phyloP scores from a whole-genome alignment of 345 rosid genomes.

The Eutrema heterophyllum region DNA sequence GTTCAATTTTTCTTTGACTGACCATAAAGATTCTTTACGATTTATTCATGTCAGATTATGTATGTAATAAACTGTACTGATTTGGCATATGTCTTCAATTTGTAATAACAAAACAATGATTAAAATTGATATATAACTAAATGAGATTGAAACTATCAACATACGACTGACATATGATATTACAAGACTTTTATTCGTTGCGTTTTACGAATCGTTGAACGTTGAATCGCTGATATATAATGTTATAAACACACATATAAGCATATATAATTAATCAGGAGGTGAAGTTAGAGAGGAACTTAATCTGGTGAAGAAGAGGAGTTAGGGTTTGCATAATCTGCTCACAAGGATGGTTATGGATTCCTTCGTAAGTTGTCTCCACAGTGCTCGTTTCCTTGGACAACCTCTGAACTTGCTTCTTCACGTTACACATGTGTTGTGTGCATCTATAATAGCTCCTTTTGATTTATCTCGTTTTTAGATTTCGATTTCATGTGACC shows the following conservation, averaged over 20 bases:
- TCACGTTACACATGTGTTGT: conserved; percentile 73
- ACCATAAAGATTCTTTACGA: no score
- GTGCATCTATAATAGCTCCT: conserved; percentile 84
- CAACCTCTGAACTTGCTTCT: conserved; percentile 76
- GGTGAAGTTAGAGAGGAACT: conserved; percentile 38
- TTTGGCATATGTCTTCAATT: no score
- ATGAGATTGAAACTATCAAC: no score
- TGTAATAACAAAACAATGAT: no score
- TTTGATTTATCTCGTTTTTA: background rate
- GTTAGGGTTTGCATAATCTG: conserved; percentile 73
- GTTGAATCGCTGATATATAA: background rate
- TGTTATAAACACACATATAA: background rate
- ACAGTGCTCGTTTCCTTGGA: conserved; percentile 67
- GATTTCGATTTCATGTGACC: background rate
- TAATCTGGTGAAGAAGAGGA: conserved; percentile 73
- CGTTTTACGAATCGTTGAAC: background rate
- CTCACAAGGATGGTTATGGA: conserved; percentile 78
- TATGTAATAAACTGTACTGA: no score
- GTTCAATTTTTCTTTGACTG: no score
- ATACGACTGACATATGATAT: background rate
- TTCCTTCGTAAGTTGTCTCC: conserved; percentile 71
- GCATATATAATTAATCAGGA: background rate
- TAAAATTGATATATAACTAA: no score
- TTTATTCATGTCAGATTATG: no score
- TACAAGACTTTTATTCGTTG: background rate